Base-by-base conservation (phyloP, 2,329 filamentous ascomycete species). In the Colletotrichum lini region DNA sequence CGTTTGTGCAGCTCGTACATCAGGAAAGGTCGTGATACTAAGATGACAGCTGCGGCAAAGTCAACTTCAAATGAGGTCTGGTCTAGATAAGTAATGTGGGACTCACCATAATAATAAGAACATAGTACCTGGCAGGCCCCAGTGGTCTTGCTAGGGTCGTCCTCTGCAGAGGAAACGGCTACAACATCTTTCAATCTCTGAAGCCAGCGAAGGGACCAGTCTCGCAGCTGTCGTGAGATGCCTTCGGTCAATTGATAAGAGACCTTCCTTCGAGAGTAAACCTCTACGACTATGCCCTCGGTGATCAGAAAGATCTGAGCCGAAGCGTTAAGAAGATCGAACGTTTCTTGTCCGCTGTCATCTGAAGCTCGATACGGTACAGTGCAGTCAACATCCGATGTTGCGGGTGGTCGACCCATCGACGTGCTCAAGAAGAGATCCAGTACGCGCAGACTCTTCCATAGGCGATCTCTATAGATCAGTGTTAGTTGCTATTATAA, bases 381-480 rank as follows among this genome's bases (percentile, higher is more conserved):
- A 26, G 86, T 89, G 76, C 87, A 88, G 71, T 89, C 87, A 1
- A 87, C 80, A 53, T 88, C 87, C 0, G 86, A 88, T 0, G 86
- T 86, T 0, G 85, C 84, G 0, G 87, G 87, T 0, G 87, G 87
- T 0, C 87, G 81, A 3, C 87, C 87, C 86, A 88, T 88, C 1
- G 85, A 87, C 3, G 83, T 84, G 74, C 85, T 87, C 0, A 89
- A 79, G 68, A 86, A 88, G 0, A 89, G 76, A 69, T 89, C 87
- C 8, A 89, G 79, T 0, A 87, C 79, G 1, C 87, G 81, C 4
- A 89, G 76, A 67, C 86, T 88, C 76, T 87, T 88, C 87, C 87
- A 89, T 1, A 89, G 76, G 3, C 85, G 80, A 68, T 88, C 86
- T n/a, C 72, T 73, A 12, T 30, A 2, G 60, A 72, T 15, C 1